Percentiles rank a stretch among this genome's conserved stretches.
phyloP scores from a whole-genome alignment of 768 basidiomycete species.

The Tylopilus cervinicoccineus region DNA sequence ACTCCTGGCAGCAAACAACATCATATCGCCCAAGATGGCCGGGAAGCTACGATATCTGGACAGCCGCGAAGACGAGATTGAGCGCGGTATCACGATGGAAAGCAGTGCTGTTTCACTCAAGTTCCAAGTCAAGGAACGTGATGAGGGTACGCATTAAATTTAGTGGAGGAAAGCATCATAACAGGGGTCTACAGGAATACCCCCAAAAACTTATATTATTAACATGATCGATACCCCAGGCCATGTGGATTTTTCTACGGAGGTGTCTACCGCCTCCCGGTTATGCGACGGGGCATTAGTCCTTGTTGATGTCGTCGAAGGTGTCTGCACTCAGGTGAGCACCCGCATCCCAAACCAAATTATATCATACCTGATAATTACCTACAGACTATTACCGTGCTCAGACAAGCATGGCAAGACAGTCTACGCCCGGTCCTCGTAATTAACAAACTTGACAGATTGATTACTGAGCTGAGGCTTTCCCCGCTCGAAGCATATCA shows the following conservation, averaged over 20 bases:
- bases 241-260: constrained; percentile 97
- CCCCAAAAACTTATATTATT: constrained; percentile 70
- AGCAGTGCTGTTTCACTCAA: constrained; percentile 89
- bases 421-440: constrained; percentile 86
- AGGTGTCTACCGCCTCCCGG: constrained; percentile 92
- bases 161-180: constrained; percentile 16
- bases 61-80: constrained; percentile 94
- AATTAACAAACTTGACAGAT: constrained; percentile 94
- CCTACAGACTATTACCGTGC: constrained; percentile 84
- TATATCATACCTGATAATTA: background rate
- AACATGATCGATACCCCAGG: constrained; percentile 99
- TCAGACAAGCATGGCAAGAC: constrained; percentile 93
- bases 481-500: constrained; percentile 91
- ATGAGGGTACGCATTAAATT: constrained; percentile 51
- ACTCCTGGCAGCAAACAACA: constrained; percentile 94
- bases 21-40: constrained; percentile 91
- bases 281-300: constrained; percentile 95
- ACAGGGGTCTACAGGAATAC: constrained; percentile 46
- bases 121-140: constrained; percentile 73
- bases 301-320: constrained; percentile 94
- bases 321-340: constrained; percentile 93
- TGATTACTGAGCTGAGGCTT: constrained; percentile 90
- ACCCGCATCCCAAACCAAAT: background rate
- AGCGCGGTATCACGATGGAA: constrained; percentile 99
- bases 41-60: constrained; percentile 96